phyloP scores from a whole-genome alignment of 768 basidiomycete genomes.

The Cystobasidium onofrii region DNA sequence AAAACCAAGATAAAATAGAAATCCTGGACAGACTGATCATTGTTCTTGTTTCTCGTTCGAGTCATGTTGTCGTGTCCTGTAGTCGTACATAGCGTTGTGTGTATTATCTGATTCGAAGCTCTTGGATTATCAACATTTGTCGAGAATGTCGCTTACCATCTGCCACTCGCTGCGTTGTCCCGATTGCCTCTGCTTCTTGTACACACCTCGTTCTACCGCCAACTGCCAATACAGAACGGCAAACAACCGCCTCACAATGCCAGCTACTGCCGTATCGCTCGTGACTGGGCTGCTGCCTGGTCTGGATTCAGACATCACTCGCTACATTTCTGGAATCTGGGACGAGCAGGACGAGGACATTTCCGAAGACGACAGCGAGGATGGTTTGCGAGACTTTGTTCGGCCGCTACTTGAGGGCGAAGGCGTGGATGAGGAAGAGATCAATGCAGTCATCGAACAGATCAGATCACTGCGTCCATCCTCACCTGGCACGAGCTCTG shows the following conservation, averaged over 20 bases:
- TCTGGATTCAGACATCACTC: constrained; percentile 23
- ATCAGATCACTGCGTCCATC: neutral
- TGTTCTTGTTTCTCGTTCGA: neutral
- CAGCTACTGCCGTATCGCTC: constrained; percentile 19
- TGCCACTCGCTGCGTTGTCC: neutral
- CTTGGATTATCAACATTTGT: neutral
- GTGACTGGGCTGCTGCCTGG: constrained; percentile 21
- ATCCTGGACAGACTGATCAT: neutral
- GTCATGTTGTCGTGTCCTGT: constrained; percentile 1
- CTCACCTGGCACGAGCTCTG: neutral
- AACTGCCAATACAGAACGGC: neutral
- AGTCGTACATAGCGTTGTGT: neutral
- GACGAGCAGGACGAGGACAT: constrained; percentile 11
- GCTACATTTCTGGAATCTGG: constrained; percentile 18
- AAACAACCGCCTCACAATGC: neutral
- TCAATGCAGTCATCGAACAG: constrained; percentile 17
- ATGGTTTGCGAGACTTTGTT: constrained; percentile 18
- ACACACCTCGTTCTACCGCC: neutral
- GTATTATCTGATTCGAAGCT: neutral
- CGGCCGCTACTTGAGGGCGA: constrained; percentile 19
- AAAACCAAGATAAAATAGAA: constrained; percentile 28
- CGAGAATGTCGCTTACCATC: neutral
- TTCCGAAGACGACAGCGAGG: constrained; percentile 27
- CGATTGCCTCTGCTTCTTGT: neutral
- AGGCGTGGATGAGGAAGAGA: constrained; percentile 26